phyloP scores from a whole-genome alignment of 2,329 filamentous ascomycete species.

The Cryphonectria naterciae region DNA sequence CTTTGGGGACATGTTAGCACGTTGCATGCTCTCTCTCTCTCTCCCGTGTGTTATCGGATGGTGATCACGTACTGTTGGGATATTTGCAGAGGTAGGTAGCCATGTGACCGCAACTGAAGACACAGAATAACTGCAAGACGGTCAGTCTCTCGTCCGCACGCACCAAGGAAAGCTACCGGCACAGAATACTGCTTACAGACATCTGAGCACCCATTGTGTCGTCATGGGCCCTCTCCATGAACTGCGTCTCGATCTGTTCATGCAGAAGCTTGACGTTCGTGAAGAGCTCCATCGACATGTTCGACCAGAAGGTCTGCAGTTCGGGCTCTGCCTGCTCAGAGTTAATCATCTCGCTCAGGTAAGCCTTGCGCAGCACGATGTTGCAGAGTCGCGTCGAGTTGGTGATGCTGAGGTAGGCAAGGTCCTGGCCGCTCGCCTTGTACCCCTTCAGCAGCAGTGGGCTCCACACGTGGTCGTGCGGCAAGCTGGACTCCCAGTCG shows the following conservation, averaged over 20 bases:
- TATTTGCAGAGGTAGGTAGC: constrained; percentile 58
- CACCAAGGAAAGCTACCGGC: no score
- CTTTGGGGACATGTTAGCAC: constrained; percentile 36
- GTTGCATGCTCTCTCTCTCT: background rate
- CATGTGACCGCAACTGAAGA: constrained; percentile 59
- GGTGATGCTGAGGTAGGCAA: constrained; percentile 59
- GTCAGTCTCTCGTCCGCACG: constrained; percentile 1
- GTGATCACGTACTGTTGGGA: constrained; percentile 46
- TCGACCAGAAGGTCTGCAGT: constrained; percentile 45
- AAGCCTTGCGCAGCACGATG: constrained; percentile 59
- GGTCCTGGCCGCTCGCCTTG: constrained; percentile 52
- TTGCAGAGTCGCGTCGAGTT: constrained; percentile 61
- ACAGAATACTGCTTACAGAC: constrained; percentile 42
- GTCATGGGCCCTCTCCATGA: constrained; percentile 48
- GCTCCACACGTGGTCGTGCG: constrained; percentile 53
- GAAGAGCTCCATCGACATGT: constrained; percentile 53
- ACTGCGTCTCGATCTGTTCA: constrained; percentile 56
- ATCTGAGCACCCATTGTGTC: constrained; percentile 59
- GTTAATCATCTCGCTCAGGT: constrained; percentile 53
- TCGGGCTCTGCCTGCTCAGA: constrained; percentile 44
- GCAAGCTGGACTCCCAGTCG: constrained; percentile 54
- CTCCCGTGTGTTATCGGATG: background rate
- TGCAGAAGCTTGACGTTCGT: constrained; percentile 52
- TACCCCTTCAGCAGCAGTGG: constrained; percentile 47
- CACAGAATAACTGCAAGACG: constrained; percentile 50